Conservation (phyloP, 2,329 filamentous ascomycete species). For the Diplocarpon mali region DNA sequence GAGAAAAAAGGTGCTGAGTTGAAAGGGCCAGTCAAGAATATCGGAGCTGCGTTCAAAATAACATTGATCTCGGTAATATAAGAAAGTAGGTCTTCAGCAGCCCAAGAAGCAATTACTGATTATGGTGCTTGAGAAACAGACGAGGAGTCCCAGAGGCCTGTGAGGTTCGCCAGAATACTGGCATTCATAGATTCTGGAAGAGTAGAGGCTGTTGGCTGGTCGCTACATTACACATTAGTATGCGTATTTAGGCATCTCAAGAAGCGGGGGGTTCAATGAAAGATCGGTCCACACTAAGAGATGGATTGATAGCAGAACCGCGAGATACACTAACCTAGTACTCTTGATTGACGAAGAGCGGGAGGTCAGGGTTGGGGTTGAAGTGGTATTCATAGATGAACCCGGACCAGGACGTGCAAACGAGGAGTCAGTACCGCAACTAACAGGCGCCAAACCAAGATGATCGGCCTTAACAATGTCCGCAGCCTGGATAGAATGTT, state of each 20-base stretch:
- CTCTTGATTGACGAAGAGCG: not conserved
- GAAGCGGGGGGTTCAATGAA: too few relatives aligned
- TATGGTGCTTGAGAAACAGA: not conserved
- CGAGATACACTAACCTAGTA: not conserved
- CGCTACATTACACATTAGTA: not conserved
- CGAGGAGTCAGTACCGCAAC: slow-evolving; percentile 6
- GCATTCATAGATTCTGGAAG: slow-evolving; percentile 7
- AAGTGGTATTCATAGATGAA: slow-evolving; percentile 2
- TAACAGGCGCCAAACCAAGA: slow-evolving; percentile 6
- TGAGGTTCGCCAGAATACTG: not conserved
- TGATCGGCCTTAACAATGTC: slow-evolving; percentile 22
- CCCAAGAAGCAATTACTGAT: not conserved
- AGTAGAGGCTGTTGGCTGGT: slow-evolving; percentile 1
- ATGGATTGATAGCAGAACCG: too few relatives aligned
- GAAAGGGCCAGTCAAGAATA: slow-evolving; percentile 1
- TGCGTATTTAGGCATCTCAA: too few relatives aligned
- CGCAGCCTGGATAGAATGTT: slow-evolving; percentile 12
- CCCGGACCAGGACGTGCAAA: slow-evolving; percentile 2
- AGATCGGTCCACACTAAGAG: too few relatives aligned
- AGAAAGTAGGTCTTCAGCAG: not conserved
- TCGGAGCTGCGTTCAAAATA: slow-evolving; percentile 4
- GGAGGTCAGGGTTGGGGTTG: not conserved
- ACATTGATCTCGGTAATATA: not conserved
- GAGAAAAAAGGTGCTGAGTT: not conserved
- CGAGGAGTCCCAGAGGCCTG: not conserved